phyloP scores from a whole-genome alignment of 1,284 basidiomycete genomes.

The Sporisorium scitamineum region DNA sequence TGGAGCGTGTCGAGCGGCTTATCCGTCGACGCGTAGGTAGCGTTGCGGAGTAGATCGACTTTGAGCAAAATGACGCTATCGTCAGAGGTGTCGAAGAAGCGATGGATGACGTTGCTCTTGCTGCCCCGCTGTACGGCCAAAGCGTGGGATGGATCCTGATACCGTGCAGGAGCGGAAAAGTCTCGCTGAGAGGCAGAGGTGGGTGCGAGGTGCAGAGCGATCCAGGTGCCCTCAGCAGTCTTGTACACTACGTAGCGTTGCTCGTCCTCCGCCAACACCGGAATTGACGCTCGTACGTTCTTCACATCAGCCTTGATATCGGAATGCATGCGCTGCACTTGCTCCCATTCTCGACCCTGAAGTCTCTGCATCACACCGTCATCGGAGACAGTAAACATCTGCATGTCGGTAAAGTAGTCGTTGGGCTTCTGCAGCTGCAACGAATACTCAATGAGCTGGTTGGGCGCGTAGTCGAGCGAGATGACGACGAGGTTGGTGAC shows the following conservation, averaged over 20 bases:
- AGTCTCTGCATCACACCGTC: not conserved
- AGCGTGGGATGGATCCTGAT: not conserved
- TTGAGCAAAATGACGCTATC: constrained; percentile 33
- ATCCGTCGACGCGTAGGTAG: constrained; percentile 29
- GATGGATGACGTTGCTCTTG: constrained; percentile 11
- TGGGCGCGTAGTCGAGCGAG: constrained; percentile 16
- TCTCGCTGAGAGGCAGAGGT: constrained; percentile 10
- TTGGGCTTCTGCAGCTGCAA: constrained; percentile 2
- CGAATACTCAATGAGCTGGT: constrained; percentile 32
- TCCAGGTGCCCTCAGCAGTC: constrained; percentile 10
- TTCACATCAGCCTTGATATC: constrained; percentile 1
- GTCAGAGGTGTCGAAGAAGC: constrained; percentile 25
- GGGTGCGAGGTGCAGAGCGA: constrained; percentile 15
- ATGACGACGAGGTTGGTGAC: constrained; percentile 24
- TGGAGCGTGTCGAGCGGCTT: constrained; percentile 31
- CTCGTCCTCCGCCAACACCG: not conserved
- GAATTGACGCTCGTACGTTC: constrained; percentile 1
- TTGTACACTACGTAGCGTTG: constrained; percentile 16
- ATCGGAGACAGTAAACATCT: constrained; percentile 3
- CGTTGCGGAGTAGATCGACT: constrained; percentile 42
- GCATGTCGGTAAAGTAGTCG: constrained; percentile 10
- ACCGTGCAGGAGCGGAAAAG: constrained; percentile 23
- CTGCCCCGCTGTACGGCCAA: not conserved
- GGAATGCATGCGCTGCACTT: constrained; percentile 13
- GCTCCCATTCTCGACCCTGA: constrained; percentile 3